phyloP scores from a whole-genome alignment of 768 basidiomycete genomes.

The Boletus rex-veris region DNA sequence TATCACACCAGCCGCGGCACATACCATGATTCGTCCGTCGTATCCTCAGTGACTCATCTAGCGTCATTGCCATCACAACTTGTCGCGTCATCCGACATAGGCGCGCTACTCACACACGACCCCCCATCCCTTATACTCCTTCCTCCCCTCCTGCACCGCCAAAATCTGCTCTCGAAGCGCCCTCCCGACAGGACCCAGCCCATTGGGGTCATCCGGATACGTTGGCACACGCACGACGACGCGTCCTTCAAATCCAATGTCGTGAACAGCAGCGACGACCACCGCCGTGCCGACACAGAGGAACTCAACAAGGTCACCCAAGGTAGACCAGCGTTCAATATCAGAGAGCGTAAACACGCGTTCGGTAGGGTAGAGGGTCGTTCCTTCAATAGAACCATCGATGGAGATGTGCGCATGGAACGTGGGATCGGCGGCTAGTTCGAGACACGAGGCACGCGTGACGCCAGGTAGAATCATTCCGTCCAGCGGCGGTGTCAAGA shows the following conservation, averaged over 20 bases:
- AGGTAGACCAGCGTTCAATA: slow-evolving; percentile 48
- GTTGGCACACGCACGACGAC: slow-evolving; percentile 64
- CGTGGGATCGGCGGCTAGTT: no score
- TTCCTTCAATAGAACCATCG: no score
- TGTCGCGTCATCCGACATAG: no score
- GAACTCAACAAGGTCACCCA: slow-evolving; percentile 73
- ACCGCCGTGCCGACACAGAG: slow-evolving; percentile 86
- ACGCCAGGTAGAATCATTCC: slow-evolving; percentile 34
- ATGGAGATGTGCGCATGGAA: no score
- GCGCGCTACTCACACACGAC: slow-evolving; percentile 30
- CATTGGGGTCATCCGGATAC: slow-evolving; percentile 35
- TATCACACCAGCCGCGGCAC: no score
- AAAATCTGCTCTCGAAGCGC: slow-evolving; percentile 70
- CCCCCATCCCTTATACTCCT: slow-evolving; percentile 64
- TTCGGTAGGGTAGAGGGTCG: slow-evolving; percentile 43
- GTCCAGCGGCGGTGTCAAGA: slow-evolving; percentile 85
- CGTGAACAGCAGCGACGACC: slow-evolving; percentile 67
- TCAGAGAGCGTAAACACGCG: slow-evolving; percentile 57
- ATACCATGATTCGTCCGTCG: no score
- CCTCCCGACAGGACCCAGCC: slow-evolving; percentile 56
- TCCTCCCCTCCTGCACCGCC: slow-evolving; percentile 70
- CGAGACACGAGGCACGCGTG: no score
- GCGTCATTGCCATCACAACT: no score
- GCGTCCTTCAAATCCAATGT: slow-evolving; percentile 68
- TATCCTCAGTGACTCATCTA: no score